Evolutionary conservation across 1,139 yeast species (phyloP), one percentile per base, ranked within the genome.

Genomic region (Arxiozyma telluris): DNA sequence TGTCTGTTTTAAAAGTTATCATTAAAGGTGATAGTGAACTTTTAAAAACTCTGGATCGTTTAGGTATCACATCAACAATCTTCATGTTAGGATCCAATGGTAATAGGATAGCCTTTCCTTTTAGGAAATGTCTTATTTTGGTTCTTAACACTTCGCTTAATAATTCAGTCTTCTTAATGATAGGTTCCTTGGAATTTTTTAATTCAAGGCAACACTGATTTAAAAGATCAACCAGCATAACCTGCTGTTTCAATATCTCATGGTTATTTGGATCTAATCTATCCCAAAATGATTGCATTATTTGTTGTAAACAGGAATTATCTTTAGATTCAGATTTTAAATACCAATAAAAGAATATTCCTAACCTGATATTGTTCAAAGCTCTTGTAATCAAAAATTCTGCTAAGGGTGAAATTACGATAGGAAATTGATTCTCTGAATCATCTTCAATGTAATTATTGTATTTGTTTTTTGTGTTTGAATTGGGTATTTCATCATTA

Each of bases 341-440:
- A 64, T 85, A 89, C 98, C 98, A 93, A 66, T 89, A 91, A 58
- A 93, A 83, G 65, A 80, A 89, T 64, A 85, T 90, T 0, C 96
- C 95, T 41, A 93, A 72, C 20, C 79, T 73, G 25, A 80, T 79
- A 64, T 85, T 86, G 30, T 79, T 75, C 0, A 84, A 76, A 0
- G 96, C 84, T 51, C 93, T 76, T 41, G 82, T 83, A 48, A 91
- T 84, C 48, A 94, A 73, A 64, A 93, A 91, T 56, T 80, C 80
- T 0, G 96, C 94, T 54, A 91, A 72, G 6, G 94, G 90, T 0
- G 90, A 82, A 18, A 67, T 67, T 8, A 67, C 66, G n/a, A 66
- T 49, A 20, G 58, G 46, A 15, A 34, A 22, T 27, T 41, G 25
- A 6, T 43, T 17, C 12, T 30, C 27, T 17, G 41, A 41, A 27